These are phyloP conservation scores for Paecilomyces fulvus DNA, from an alignment of 2,329 filamentous ascomycete species.

Conservation along the genomic window DNA sequence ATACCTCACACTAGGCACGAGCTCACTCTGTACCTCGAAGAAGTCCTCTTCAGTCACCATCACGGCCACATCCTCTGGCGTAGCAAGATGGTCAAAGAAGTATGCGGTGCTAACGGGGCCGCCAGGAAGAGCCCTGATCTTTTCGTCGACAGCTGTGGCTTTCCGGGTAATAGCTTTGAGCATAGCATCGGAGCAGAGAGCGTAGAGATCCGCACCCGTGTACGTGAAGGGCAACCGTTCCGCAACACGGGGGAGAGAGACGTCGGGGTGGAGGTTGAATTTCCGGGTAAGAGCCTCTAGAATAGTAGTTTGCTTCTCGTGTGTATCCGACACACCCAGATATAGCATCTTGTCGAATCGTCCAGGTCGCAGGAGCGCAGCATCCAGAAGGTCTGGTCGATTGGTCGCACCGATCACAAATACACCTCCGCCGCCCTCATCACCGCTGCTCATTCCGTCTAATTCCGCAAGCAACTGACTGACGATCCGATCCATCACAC, in stretches of 20 bases:
- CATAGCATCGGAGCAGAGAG: slow-evolving; percentile 96
- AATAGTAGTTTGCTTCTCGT: slow-evolving; percentile 92
- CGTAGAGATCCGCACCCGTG: slow-evolving; percentile 95
- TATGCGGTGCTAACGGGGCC: slow-evolving; percentile 71
- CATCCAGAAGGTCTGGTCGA: slow-evolving; percentile 83
- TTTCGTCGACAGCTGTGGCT: slow-evolving; percentile 72
- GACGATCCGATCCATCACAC: slow-evolving; percentile 97
- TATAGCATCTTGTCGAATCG: slow-evolving; percentile 99
- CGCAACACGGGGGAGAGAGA: slow-evolving; percentile 69
- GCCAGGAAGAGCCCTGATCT: slow-evolving; percentile 58
- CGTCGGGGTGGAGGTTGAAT: slow-evolving; percentile 72
- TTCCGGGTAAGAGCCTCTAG: slow-evolving; percentile 90
- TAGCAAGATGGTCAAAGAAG: slow-evolving; percentile 91
- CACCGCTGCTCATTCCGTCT: slow-evolving; percentile 93
- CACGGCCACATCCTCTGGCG: slow-evolving; percentile 72
- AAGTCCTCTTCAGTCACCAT: slow-evolving; percentile 89
- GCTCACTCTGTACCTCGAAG: slow-evolving; percentile 65
- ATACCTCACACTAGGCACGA: slow-evolving; percentile 76
- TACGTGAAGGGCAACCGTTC: slow-evolving; percentile 84
- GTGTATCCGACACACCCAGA: slow-evolving; percentile 88
- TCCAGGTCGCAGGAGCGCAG: slow-evolving; percentile 78
- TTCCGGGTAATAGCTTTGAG: slow-evolving; percentile 94
- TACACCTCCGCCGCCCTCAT: slow-evolving; percentile 69
- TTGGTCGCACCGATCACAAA: slow-evolving; percentile 98
- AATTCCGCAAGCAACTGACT: slow-evolving; percentile 89